Conservation (phyloP, 179 eudicot species). For the Silene noctiflora region DNA sequence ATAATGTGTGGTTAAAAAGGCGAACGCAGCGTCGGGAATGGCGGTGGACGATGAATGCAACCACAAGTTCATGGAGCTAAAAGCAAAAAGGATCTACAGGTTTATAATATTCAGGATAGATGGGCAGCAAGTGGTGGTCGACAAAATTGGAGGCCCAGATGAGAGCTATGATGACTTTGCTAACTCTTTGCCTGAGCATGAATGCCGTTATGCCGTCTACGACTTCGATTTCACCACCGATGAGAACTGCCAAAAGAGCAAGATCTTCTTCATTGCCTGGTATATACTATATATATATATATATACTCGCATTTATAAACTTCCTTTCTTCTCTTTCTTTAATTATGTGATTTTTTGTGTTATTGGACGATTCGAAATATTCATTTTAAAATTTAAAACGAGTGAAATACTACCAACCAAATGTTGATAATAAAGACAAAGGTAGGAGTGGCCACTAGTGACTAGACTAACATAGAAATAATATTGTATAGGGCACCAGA, state of each 20-base stretch:
- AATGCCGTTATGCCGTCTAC: conserved; percentile 75
- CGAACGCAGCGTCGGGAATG: conserved; percentile 74
- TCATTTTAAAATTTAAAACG: too few relatives aligned
- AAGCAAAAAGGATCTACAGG: conserved; percentile 54
- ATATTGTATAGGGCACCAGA: conserved; percentile 59
- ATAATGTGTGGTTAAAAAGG: conserved; percentile 29
- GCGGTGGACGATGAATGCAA: conserved; percentile 71
- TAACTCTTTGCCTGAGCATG: conserved; percentile 53
- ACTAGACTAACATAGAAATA: too few relatives aligned
- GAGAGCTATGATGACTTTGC: conserved; percentile 63
- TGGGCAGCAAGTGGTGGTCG: conserved; percentile 68
- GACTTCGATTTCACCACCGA: conserved; percentile 70
- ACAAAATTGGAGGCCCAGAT: conserved; percentile 51
- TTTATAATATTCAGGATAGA: conserved; percentile 60
- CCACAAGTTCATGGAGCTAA: conserved; percentile 57
- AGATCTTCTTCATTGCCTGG: conserved; percentile 89
- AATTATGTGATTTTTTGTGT: too few relatives aligned
- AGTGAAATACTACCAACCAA: too few relatives aligned
- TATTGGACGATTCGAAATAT: too few relatives aligned
- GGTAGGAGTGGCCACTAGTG: too few relatives aligned
- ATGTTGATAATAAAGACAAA: too few relatives aligned
- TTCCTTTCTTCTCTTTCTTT: too few relatives aligned
- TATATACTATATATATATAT: too few relatives aligned
- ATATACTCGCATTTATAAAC: too few relatives aligned
- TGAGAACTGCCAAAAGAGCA: conserved; percentile 82